Percentiles rank a stretch among this genome's conserved stretches.
phyloP scores from a whole-genome alignment of 345 rosid genomes.

The Clarkia xantiana region DNA sequence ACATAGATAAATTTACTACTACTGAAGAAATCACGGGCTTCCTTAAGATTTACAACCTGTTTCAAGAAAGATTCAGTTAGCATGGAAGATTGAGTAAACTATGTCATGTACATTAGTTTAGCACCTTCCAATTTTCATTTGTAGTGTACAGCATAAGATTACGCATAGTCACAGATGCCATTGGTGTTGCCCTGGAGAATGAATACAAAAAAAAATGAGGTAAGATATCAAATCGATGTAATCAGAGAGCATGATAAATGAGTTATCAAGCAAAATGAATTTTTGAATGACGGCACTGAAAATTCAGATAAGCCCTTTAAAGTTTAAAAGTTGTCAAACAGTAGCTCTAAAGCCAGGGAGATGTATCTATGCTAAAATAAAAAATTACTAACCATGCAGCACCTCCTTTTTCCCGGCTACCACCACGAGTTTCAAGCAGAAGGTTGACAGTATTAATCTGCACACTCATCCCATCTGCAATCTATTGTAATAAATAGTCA shows the following conservation, averaged over 20 bases:
- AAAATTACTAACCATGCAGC: slow-evolving; percentile 66
- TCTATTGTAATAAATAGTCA: slow-evolving; percentile 27
- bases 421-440: slow-evolving; percentile 82
- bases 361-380: neutral
- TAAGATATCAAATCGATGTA: neutral
- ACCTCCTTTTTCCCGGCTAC: slow-evolving; percentile 49
- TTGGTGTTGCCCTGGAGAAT: slow-evolving; percentile 69
- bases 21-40: slow-evolving; percentile 79
- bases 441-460: slow-evolving; percentile 81
- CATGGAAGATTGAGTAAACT: slow-evolving; percentile 2
- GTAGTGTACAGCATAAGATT: slow-evolving; percentile 75
- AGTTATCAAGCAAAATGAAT: neutral
- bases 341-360: neutral
- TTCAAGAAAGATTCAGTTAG: slow-evolving; percentile 6
- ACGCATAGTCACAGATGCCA: slow-evolving; percentile 85
- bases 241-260: neutral
- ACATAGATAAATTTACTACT: slow-evolving; percentile 71
- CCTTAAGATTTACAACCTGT: slow-evolving; percentile 92
- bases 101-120: slow-evolving; percentile 2
- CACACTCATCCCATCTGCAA: slow-evolving; percentile 98
- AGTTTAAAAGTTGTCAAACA: no score
- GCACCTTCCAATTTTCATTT: slow-evolving; percentile 94
- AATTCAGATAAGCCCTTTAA: neutral
- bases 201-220: slow-evolving; percentile 4
- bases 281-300: no score